These are phyloP conservation scores for Cladosporium cucumerinum DNA, from an alignment of 2,329 filamentous ascomycete species.

Conservation along the genomic window DNA sequence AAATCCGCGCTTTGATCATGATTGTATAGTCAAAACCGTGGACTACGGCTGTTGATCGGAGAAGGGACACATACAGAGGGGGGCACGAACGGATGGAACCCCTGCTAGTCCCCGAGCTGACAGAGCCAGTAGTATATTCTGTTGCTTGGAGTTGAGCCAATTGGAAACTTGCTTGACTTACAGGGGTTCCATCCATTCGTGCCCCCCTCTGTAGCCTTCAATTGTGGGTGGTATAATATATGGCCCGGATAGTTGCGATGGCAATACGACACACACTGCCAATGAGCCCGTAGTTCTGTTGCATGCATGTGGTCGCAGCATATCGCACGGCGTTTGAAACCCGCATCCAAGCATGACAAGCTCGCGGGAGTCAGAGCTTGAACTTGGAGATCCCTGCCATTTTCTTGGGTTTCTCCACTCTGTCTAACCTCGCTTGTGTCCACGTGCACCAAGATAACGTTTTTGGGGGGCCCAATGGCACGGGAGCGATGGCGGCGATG, in stretches of 20 bases:
- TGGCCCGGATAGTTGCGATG: neutral
- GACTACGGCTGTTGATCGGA: neutral
- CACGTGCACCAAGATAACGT: slow-evolving; percentile 16
- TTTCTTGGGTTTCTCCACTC: neutral
- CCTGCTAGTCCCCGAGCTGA: no score
- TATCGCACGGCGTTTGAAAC: neutral
- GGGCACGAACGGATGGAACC: no score
- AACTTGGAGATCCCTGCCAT: neutral
- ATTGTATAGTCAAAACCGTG: neutral
- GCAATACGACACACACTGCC: neutral
- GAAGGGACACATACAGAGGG: no score
- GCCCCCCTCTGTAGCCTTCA: no score
- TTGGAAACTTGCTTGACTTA: no score
- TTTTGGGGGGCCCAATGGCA: neutral
- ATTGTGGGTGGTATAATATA: no score
- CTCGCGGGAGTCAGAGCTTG: neutral
- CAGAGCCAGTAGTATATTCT: no score
- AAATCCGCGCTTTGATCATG: neutral
- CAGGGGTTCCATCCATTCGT: no score
- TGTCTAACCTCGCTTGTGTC: neutral
- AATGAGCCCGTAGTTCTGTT: neutral
- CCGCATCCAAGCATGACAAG: slow-evolving; percentile 8
- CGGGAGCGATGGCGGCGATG: neutral
- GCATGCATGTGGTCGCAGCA: neutral
- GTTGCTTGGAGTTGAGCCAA: no score